These are phyloP conservation scores for Eucalyptus grandis DNA, from an alignment of 345 rosid genomes.

Conservation along the genomic window DNA sequence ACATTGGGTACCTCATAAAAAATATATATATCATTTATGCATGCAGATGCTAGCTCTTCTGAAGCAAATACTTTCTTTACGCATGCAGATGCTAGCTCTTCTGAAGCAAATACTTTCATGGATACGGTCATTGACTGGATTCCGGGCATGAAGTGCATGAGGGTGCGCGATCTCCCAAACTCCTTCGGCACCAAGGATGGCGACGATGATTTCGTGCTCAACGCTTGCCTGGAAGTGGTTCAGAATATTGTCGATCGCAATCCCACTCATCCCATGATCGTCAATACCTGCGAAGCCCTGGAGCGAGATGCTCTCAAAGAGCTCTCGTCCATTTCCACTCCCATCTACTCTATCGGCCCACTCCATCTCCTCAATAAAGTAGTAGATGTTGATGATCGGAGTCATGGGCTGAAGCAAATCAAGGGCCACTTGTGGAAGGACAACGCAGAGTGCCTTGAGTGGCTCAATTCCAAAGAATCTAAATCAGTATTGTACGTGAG, in stretches of 20 bases:
- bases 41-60: not conserved
- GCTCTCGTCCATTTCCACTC: conserved; percentile 14
- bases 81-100: not conserved
- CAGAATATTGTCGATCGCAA: conserved; percentile 2
- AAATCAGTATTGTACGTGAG: conserved; percentile 42
- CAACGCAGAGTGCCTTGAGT: conserved; percentile 24
- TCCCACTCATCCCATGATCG: conserved; percentile 21
- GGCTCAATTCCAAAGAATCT: conserved; percentile 30
- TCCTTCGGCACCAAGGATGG: conserved; percentile 18
- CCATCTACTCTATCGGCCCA: conserved; percentile 28
- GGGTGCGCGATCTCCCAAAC: conserved; percentile 23
- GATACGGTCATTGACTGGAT: conserved; percentile 27
- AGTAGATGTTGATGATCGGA: not conserved
- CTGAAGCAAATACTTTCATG: not conserved
- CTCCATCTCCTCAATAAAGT: conserved; percentile 13
- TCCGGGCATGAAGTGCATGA: conserved; percentile 18
- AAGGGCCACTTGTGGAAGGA: conserved; percentile 40
- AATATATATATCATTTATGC: not conserved
- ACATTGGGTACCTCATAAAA: not conserved
- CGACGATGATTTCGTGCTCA: conserved; percentile 1
- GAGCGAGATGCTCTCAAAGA: conserved; percentile 16
- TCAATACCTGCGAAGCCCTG: conserved; percentile 32
- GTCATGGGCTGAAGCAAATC: not conserved
- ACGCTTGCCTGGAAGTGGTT: not conserved
- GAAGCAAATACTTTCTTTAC: not conserved